These are phyloP conservation scores for Aspergillus sp. DNA, from an alignment of 2,329 filamentous ascomycete species.

Conservation along the genomic window DNA sequence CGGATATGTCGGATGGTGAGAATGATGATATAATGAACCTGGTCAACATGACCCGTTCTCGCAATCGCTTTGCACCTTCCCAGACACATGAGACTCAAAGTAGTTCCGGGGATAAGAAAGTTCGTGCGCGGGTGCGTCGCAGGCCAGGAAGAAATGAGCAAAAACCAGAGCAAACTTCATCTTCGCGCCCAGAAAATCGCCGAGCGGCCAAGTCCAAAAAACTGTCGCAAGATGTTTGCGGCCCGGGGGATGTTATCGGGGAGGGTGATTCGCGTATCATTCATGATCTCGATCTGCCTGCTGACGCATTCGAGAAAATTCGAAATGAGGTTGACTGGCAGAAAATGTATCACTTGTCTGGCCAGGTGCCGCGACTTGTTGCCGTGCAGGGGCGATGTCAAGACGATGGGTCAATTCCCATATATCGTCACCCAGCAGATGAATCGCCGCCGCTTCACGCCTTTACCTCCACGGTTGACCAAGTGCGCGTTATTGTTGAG, in stretches of 20 bases:
- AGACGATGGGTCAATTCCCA: conserved; percentile 65
- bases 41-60: conserved; percentile 12
- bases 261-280: conserved; percentile 78
- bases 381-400: conserved; percentile 76
- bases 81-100: not conserved
- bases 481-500: conserved; percentile 66
- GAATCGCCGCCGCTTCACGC: conserved; percentile 72
- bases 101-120: conserved; percentile 10
- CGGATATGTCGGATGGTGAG: conserved; percentile 7
- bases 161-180: conserved; percentile 5
- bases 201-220: conserved; percentile 10
- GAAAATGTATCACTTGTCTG: conserved; percentile 86
- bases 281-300: conserved; percentile 60
- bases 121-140: conserved; percentile 21
- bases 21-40: conserved; percentile 14
- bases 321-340: conserved; percentile 78
- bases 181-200: conserved; percentile 14
- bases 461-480: conserved; percentile 69
- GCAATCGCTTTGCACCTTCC: conserved; percentile 11
- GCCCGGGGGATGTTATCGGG: conserved; percentile 58
- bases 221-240: conserved; percentile 24
- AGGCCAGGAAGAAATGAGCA: conserved; percentile 16
- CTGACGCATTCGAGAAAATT: conserved; percentile 63
- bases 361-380: conserved; percentile 85
- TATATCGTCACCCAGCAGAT: conserved; percentile 94